A percentile compares a stretch with the other conserved stretches of the same genome.
Conservation (phyloP, 345 rosid genomes). For the Arabidopsis thaliana region TAIR10.1 NC_003071.7:17015001-17015500, state of each 20-base stretch:
- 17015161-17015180: constrained; percentile 1
- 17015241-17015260: constrained; percentile 13
- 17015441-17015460: constrained; percentile 76
- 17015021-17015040: constrained; percentile 80
- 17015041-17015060: constrained; percentile 9
- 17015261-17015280: constrained; percentile 17
- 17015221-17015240: background rate
- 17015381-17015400: constrained; percentile 78
- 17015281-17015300: constrained; percentile 5
- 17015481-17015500: constrained; percentile 92
- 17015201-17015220: background rate
- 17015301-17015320: constrained; percentile 20
- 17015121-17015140: constrained; percentile 6
- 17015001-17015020: constrained; percentile 56
- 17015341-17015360: constrained; percentile 90
- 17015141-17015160: constrained; percentile 14
- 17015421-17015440: constrained; percentile 73
- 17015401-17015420: constrained; percentile 74
- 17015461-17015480: constrained; percentile 75
- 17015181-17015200: background rate
- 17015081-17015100: background rate
- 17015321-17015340: constrained; percentile 54
- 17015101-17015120: constrained; percentile 4
- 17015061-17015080: background rate
- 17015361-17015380: constrained; percentile 60